phyloP scores from a whole-genome alignment of 805 yeast species.

The Metschnikowia kofuensis region DNA sequence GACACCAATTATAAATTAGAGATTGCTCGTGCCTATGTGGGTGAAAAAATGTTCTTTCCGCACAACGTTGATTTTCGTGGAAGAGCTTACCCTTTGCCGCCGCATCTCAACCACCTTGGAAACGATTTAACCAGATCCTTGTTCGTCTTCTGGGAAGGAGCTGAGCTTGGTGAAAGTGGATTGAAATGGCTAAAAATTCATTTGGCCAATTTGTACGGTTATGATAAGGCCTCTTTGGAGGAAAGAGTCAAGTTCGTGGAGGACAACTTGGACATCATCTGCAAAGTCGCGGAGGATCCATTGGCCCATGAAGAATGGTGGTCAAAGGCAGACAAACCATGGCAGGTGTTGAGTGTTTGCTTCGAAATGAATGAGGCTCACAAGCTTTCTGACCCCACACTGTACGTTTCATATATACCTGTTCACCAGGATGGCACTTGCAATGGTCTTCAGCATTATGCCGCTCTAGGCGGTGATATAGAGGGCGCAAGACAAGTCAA shows the following conservation, averaged over 20 bases:
- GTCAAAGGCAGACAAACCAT: constrained; percentile 74
- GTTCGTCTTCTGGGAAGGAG: constrained; percentile 75
- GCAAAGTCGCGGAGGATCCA: constrained; percentile 64
- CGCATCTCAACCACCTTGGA: constrained; percentile 79
- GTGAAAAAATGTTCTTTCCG: constrained; percentile 74
- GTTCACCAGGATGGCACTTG: constrained; percentile 88
- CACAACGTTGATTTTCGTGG: constrained; percentile 83
- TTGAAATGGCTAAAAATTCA: constrained; percentile 75
- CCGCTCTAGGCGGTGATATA: constrained; percentile 81
- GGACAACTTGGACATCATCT: constrained; percentile 51
- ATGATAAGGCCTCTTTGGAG: constrained; percentile 65
- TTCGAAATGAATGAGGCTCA: constrained; percentile 63
- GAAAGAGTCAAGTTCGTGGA: constrained; percentile 63
- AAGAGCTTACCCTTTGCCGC: constrained; percentile 77
- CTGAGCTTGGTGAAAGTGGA: constrained; percentile 60
- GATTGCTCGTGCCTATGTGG: constrained; percentile 86
- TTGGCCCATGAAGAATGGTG: constrained; percentile 58
- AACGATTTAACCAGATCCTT: constrained; percentile 74
- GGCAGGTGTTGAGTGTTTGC: constrained; percentile 76
- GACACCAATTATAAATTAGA: constrained; percentile 91
- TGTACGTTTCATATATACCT: constrained; percentile 67
- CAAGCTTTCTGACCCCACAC: constrained; percentile 59
- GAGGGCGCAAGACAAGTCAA: constrained; percentile 84
- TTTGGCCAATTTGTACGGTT: constrained; percentile 68
- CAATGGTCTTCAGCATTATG: constrained; percentile 83